Base-by-base conservation (phyloP, 1,284 basidiomycete genomes). In the Ganoderma sp. region DNA sequence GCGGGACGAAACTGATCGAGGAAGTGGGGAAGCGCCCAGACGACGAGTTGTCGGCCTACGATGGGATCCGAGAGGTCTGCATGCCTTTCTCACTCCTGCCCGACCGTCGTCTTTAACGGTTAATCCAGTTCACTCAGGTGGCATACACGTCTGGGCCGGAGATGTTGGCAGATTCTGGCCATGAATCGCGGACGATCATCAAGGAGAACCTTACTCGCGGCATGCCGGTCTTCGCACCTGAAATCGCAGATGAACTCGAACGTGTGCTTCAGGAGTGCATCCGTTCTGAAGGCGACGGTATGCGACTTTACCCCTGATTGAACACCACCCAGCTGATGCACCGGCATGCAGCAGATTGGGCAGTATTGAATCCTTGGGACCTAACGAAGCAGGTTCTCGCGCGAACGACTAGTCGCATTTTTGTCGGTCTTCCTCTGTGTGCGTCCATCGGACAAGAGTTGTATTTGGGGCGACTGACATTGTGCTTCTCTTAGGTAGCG, bases 11-110 rank as follows among this genome's bases (percentile, higher is more conserved):
- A 54, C 73, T 79, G 62, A 75, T 80, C 5, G 79, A 82, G 2
- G 81, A 83, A 45, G 67, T 83, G 10, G 75, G 77, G 8, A 77
- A 71, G 48, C 77, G 79, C 1, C 73, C 74, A 2, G 81, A 81
- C 32, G 75, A 80, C 7, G 73, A 75, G 6, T 70, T 82, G 1
- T 80, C 78, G 3, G 78, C 80, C 52, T 39, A 69, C 8, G 76
- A 75, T 7, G 79, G 77, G 12, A 32, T 56, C 15, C 28, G 25
- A 34, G 52, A 56, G 52, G 52, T 56, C 2, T 5, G 25, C 1
- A n/a, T n/a, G n/a, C 6, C 17, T 15, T 56, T 17, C 25, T 34
- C 28, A 1, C 52, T 17, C 52, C 73, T 2, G 69, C 59, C 12
- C 74, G 78, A 45, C 7, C 9, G 8, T 10, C 73, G 72, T 58